Evolutionary conservation across 768 basidiomycete species (phyloP).

Genomic region (Rhodotorula taiwanensis): DNA sequence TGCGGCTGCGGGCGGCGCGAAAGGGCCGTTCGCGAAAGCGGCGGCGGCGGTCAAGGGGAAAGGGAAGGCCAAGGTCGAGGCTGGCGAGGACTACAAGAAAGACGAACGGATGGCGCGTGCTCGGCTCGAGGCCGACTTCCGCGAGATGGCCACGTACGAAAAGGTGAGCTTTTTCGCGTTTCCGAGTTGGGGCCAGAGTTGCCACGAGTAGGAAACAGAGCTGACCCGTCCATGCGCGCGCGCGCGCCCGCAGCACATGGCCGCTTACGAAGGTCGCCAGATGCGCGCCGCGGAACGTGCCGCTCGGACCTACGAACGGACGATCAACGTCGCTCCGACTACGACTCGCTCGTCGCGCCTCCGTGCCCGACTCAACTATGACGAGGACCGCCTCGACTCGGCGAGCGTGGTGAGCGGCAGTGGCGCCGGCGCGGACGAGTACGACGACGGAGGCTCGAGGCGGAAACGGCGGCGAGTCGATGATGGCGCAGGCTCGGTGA

Average conservation of each 20-base stretch:
- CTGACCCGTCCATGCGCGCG: too few relatives aligned
- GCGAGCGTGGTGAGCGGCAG: too few relatives aligned
- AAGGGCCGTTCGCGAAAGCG: conserved; percentile 1
- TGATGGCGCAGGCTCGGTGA: too few relatives aligned
- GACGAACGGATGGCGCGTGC: conserved; percentile 19
- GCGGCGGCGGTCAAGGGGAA: conserved; percentile 5
- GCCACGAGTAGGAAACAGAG: too few relatives aligned
- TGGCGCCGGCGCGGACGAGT: neutral
- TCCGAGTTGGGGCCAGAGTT: too few relatives aligned
- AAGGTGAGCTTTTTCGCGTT: conserved; percentile 8
- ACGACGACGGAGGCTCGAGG: neutral
- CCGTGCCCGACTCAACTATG: neutral
- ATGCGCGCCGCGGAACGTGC: conserved; percentile 8
- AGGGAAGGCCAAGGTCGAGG: conserved; percentile 3
- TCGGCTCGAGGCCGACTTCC: conserved; percentile 14
- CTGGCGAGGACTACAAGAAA: conserved; percentile 5
- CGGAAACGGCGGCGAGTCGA: neutral
- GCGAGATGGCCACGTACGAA: conserved; percentile 6
- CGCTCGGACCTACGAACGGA: neutral
- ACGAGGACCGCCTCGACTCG: too few relatives aligned
- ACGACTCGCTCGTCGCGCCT: conserved; percentile 1
- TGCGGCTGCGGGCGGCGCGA: too few relatives aligned
- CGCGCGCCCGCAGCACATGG: neutral
- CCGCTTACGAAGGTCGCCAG: neutral
- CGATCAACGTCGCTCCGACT: neutral